Conservation (phyloP, 2,329 filamentous ascomycete genomes). For the Colletotrichum tofieldiae region DNA sequence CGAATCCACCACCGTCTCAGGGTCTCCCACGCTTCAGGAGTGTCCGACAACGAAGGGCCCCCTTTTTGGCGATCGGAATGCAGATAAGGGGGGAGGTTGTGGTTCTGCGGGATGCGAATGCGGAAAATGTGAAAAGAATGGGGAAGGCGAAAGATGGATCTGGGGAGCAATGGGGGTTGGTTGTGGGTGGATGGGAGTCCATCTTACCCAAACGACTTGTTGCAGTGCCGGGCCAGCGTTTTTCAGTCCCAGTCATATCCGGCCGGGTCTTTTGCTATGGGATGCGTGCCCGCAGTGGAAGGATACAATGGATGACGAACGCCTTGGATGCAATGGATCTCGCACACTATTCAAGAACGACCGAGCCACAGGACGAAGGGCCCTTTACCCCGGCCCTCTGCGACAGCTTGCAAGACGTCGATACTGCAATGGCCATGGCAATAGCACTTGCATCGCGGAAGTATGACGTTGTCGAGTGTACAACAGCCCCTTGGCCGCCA, state of each 20-base stretch:
- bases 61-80: slow-evolving; percentile 22
- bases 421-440: background rate
- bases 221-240: slow-evolving; percentile 4
- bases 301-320: background rate
- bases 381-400: too few relatives aligned
- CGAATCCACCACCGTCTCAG: background rate
- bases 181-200: slow-evolving; percentile 17
- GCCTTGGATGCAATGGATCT: too few relatives aligned
- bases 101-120: slow-evolving; percentile 15
- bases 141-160: background rate
- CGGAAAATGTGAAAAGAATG: background rate
- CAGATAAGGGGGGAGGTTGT: slow-evolving; percentile 9
- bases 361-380: too few relatives aligned
- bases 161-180: slow-evolving; percentile 2
- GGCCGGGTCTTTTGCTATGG: background rate
- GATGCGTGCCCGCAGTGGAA: background rate
- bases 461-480: slow-evolving; percentile 28
- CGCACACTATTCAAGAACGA: background rate
- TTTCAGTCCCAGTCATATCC: background rate
- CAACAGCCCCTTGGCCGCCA: slow-evolving; percentile 20
- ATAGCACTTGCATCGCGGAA: background rate
- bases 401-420: background rate
- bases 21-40: slow-evolving; percentile 6
- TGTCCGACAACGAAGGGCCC: slow-evolving; percentile 8
- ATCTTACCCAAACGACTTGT: background rate